Evolutionary conservation across 768 basidiomycete species (phyloP).

Genomic region (Leccinum broughii): DNA sequence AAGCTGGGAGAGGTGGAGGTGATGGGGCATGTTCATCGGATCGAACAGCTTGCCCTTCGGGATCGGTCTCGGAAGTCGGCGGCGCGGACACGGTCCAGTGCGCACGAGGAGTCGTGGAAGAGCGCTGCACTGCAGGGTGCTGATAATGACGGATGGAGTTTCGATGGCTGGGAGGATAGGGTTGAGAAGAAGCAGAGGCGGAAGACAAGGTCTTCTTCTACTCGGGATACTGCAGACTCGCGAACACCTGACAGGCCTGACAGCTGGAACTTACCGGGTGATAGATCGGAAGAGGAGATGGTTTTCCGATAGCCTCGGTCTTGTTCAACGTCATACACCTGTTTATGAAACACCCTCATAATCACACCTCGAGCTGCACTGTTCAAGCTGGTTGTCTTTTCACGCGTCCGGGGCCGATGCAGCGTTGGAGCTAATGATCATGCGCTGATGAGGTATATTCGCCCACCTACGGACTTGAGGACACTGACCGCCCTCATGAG

Average conservation of each 20-base stretch:
- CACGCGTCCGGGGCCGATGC: no score
- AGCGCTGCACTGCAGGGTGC: conserved; percentile 28
- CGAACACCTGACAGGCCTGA: neutral
- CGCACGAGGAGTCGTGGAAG: conserved; percentile 46
- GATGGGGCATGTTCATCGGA: conserved; percentile 49
- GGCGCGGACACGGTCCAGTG: conserved; percentile 3
- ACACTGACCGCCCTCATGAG: no score
- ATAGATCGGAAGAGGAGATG: neutral
- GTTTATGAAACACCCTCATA: neutral
- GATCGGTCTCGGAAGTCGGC: conserved; percentile 19
- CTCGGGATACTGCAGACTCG: neutral
- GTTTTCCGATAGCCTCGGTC: neutral
- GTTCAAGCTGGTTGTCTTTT: no score
- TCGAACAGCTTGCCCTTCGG: conserved; percentile 46
- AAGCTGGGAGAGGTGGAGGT: conserved; percentile 50
- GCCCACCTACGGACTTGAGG: no score
- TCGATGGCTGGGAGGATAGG: conserved; percentile 45
- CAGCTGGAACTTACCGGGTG: conserved; percentile 5
- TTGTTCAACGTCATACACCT: neutral
- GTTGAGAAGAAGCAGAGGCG: conserved; percentile 2
- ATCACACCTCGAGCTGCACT: neutral
- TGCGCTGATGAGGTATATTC: no score
- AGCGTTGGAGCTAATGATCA: no score
- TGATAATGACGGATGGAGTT: conserved; percentile 46
- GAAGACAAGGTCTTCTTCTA: neutral